phyloP scores from a whole-genome alignment of 1,284 basidiomycete genomes.

The Marasmius sp. region DNA sequence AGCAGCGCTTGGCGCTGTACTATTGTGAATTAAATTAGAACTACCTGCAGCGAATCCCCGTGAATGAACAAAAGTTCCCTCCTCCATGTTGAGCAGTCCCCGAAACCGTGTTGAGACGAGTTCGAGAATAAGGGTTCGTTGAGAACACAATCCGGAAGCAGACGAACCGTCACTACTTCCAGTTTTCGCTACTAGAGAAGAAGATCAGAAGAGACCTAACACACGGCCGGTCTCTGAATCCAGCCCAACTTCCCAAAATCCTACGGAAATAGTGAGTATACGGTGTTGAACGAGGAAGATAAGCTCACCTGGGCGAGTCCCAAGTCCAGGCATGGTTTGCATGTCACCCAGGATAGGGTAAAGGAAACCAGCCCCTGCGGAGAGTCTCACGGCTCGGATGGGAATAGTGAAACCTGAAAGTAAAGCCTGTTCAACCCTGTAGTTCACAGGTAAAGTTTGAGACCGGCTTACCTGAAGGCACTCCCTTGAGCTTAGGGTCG shows the following conservation, averaged over 20 bases:
- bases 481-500: conserved; percentile 89
- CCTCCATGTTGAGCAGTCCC: conserved; percentile 40
- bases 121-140: conserved; percentile 25
- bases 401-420: conserved; percentile 84
- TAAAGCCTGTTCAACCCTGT: conserved; percentile 1
- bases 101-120: conserved; percentile 35
- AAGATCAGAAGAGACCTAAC: conserved; percentile 59
- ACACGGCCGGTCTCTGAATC: conserved; percentile 70
- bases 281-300: not conserved
- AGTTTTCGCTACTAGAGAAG: not conserved
- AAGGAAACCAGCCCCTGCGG: conserved; percentile 94
- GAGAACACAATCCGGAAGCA: conserved; percentile 22
- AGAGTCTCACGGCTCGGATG: conserved; percentile 86
- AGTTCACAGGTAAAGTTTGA: conserved; percentile 15
- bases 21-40: no score
- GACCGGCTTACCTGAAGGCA: conserved; percentile 58
- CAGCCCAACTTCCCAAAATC: conserved; percentile 88
- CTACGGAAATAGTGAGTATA: conserved; percentile 26
- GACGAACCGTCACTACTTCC: conserved; percentile 1
- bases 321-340: conserved; percentile 98
- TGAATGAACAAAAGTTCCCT: not conserved
- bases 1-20: no score
- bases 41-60: no score
- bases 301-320: conserved; percentile 80
- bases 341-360: conserved; percentile 94